Evolutionary conservation across 495 filamentous ascomycete genomes (phyloP).

Genomic region (Annulohypoxylon nitens): DNA sequence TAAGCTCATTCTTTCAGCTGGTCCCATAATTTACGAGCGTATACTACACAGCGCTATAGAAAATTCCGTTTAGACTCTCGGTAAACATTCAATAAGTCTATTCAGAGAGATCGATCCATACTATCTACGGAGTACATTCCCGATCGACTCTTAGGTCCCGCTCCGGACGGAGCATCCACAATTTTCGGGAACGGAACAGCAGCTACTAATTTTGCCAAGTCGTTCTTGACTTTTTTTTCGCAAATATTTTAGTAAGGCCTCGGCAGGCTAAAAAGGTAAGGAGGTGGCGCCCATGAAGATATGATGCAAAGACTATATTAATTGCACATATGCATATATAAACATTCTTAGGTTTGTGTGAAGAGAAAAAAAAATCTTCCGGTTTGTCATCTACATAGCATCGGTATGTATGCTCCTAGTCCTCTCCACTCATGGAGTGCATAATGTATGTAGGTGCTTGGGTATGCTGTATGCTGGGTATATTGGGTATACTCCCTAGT

Average conservation of each 20-base stretch:
- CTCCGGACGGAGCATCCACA: constrained; percentile 47
- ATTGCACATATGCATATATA: not conserved
- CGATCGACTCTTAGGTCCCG: constrained; percentile 38
- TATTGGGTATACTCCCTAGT: constrained; percentile 10
- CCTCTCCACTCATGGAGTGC: constrained; percentile 12
- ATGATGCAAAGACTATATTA: constrained; percentile 38
- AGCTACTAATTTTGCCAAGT: constrained; percentile 32
- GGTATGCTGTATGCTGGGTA: too few relatives aligned
- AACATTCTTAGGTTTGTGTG: constrained; percentile 5
- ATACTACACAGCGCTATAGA: not conserved
- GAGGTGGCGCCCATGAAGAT: constrained; percentile 17
- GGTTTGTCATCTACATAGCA: constrained; percentile 18
- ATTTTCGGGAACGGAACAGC: constrained; percentile 32
- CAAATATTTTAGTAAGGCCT: constrained; percentile 29
- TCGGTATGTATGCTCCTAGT: constrained; percentile 6
- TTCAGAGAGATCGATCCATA: constrained; percentile 21
- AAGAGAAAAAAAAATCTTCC: constrained; percentile 17
- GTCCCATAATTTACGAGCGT: constrained; percentile 30
- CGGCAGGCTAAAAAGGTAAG: constrained; percentile 33
- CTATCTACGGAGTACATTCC: constrained; percentile 40
- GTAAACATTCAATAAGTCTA: constrained; percentile 13
- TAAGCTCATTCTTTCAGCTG: constrained; percentile 1
- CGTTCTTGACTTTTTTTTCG: constrained; percentile 15
- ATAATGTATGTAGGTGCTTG: constrained; percentile 7
- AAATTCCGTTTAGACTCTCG: constrained; percentile 7